Base-by-base conservation (phyloP, 805 yeast species). In the Tetrapisispora namnaoensis region DNA sequence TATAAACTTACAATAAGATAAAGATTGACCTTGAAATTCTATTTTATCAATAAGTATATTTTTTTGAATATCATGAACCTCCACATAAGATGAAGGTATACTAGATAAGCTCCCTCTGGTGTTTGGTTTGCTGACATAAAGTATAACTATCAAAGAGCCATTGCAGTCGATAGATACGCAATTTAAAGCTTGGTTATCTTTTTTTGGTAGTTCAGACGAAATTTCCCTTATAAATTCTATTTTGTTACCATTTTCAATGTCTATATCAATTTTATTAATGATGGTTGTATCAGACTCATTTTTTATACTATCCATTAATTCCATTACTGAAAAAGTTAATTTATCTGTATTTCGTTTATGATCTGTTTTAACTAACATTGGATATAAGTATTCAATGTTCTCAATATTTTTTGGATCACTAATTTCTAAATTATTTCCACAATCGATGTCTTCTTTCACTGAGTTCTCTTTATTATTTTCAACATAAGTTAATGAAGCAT, bases 1-100 rank as follows among this genome's bases (percentile, higher is more conserved):
- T 11, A 61, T 37, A 24, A 61, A 55, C 20, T 47, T 43, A 32
- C 54, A 55, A 30, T 44, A 42, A 8, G 55, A 45, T 2, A 61
- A 21, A 1, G 48, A 30, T 39, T 60, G 63, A 5, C 63, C 63
- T 17, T 49, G 44, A 24, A 58, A 58, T 41, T 53, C 56, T 17
- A 59, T 43, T 11, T 51, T 45, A 37, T 61, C 66, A 22, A 61
- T 46, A 13, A 56, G 28, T 32, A 32, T 42, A 18, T 46, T 49
- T 17, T 42, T 39, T 10, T 49, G 16, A 22, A 16, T 28, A n/a
- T 41, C 30, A 27, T 10, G 30, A 6, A 41, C 44, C 16, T 41
- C 44, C 2, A 41, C 44, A 30, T 41, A 41, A 4, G 44, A 41
- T 11, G 30, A n/a, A 7, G 36, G 21, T 17, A 18, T 27, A 28